phyloP scores from a whole-genome alignment of 2,329 filamentous ascomycete genomes.

The Biscogniauxia mediterranea region DNA sequence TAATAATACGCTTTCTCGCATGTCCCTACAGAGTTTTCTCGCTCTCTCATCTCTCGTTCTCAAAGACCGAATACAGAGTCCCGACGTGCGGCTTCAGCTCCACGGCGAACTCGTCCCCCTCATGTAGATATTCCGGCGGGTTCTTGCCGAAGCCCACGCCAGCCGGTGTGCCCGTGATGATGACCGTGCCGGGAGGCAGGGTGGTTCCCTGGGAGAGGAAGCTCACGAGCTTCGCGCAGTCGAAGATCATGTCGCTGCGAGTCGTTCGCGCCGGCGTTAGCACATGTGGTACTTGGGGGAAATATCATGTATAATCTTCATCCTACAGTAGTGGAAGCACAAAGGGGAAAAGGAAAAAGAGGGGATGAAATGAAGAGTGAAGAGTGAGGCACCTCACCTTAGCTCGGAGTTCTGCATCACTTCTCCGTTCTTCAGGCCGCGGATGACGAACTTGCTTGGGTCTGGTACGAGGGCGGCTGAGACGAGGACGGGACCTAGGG shows the following conservation, averaged over 20 bases:
- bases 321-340: background rate
- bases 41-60: constrained; percentile 33
- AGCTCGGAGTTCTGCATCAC: constrained; percentile 46
- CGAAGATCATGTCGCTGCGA: constrained; percentile 19
- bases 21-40: background rate
- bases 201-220: constrained; percentile 44
- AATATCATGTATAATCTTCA: too few species aligned
- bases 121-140: constrained; percentile 37
- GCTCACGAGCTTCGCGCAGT: constrained; percentile 11
- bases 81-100: constrained; percentile 44
- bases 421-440: constrained; percentile 49
- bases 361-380: too few species aligned
- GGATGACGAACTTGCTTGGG: constrained; percentile 39
- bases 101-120: constrained; percentile 43
- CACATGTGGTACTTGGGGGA: background rate
- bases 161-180: constrained; percentile 44
- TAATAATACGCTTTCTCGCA: too few species aligned
- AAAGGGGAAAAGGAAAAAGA: background rate
- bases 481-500: constrained; percentile 52
- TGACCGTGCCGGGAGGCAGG: constrained; percentile 39
- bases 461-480: constrained; percentile 42
- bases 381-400: constrained; percentile 20
- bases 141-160: constrained; percentile 40
- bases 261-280: background rate
- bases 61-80: constrained; percentile 39